phyloP scores from a whole-genome alignment of 2,329 filamentous ascomycete species.

The Colletotrichum tropicicola region DNA sequence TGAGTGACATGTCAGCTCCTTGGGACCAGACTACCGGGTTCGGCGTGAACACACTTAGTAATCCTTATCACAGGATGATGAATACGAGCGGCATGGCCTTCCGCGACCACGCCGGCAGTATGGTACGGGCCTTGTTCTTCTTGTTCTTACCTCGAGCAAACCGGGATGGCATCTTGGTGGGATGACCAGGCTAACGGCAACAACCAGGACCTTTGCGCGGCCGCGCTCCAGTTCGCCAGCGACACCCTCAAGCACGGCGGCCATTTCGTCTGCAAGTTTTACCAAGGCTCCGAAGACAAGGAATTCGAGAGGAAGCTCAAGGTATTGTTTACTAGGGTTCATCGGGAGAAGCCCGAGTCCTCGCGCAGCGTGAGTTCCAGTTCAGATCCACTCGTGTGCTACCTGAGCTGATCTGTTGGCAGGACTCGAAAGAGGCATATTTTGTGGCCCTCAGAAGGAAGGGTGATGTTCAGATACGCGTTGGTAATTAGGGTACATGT shows the following conservation, averaged over 20 bases:
- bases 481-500: too few relatives aligned
- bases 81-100: conserved; percentile 92
- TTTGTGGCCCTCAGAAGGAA: conserved; percentile 84
- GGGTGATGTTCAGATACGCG: conserved; percentile 39
- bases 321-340: conserved; percentile 80
- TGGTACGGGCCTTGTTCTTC: conserved; percentile 67
- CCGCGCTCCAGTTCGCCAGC: conserved; percentile 85
- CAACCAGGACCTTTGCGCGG: conserved; percentile 83
- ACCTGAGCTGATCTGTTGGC: not conserved
- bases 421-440: conserved; percentile 88
- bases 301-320: conserved; percentile 78
- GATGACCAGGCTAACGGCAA: not conserved
- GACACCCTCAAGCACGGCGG: conserved; percentile 85
- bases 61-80: conserved; percentile 98
- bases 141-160: too few relatives aligned
- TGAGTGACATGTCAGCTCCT: conserved; percentile 99
- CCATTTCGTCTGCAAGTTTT: conserved; percentile 97
- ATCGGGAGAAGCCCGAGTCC: conserved; percentile 89
- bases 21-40: conserved; percentile 84
- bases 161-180: too few relatives aligned
- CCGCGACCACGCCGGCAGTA: conserved; percentile 90
- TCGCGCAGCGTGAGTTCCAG: conserved; percentile 78
- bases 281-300: conserved; percentile 89
- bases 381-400: not conserved
- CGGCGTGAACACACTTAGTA: conserved; percentile 90